Conservation (phyloP, 176 grass and related monocot genomes). For the Pontederia crassipes region DNA sequence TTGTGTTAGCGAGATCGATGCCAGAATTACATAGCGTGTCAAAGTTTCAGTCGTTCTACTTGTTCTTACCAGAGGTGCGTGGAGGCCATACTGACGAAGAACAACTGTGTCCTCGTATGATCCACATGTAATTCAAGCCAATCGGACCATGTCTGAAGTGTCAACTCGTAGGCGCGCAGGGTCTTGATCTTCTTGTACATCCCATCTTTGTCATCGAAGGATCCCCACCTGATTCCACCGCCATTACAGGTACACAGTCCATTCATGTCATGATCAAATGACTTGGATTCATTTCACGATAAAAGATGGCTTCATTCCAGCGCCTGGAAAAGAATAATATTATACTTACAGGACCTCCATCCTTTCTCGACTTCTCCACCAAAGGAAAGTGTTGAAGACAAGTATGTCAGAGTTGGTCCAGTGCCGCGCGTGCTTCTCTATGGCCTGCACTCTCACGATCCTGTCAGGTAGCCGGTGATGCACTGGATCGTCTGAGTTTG, state of each 20-base stretch:
- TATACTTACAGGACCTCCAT: slow-evolving; percentile 63
- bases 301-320: background rate
- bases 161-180: slow-evolving; percentile 52
- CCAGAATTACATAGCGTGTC: background rate
- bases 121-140: slow-evolving; percentile 75
- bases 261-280: background rate
- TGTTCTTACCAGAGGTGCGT: slow-evolving; percentile 39
- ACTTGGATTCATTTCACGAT: background rate
- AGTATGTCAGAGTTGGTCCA: slow-evolving; percentile 65
- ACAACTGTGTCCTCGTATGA: slow-evolving; percentile 31
- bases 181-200: slow-evolving; percentile 47
- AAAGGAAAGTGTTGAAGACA: slow-evolving; percentile 83
- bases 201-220: slow-evolving; percentile 28
- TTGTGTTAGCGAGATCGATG: background rate
- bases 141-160: slow-evolving; percentile 47
- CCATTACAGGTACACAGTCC: background rate
- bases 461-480: slow-evolving; percentile 48
- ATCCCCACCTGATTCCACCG: slow-evolving; percentile 28
- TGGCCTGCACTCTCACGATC: slow-evolving; percentile 39
- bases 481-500: slow-evolving; percentile 66
- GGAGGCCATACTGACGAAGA: slow-evolving; percentile 82
- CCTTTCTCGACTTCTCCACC: slow-evolving; percentile 37
- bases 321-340: background rate
- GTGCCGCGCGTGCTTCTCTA: slow-evolving; percentile 41
- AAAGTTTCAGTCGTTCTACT: background rate